Evolutionary conservation across 495 filamentous ascomycete species (phyloP).

Genomic region (Penicillium fimorum): DNA sequence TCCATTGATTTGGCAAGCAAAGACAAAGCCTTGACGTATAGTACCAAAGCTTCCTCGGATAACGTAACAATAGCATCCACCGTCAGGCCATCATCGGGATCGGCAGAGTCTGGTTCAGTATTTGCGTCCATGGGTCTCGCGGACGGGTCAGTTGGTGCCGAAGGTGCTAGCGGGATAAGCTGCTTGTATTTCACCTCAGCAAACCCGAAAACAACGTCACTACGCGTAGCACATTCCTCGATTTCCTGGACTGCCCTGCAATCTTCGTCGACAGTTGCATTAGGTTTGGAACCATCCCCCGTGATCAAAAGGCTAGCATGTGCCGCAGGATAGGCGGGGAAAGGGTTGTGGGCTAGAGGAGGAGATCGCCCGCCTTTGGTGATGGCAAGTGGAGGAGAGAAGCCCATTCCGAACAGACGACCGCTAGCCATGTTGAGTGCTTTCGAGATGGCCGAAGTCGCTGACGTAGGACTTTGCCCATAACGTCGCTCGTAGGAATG

Average conservation of each 20-base stretch:
- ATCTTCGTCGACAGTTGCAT: constrained; percentile 73
- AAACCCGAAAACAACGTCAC: constrained; percentile 94
- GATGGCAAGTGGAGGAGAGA: constrained; percentile 67
- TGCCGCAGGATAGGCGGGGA: constrained; percentile 79
- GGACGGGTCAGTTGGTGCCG: constrained; percentile 52
- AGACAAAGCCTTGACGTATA: constrained; percentile 91
- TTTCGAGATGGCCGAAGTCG: constrained; percentile 88
- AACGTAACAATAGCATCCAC: constrained; percentile 80
- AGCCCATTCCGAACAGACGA: constrained; percentile 73
- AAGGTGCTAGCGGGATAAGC: constrained; percentile 81
- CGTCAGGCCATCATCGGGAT: constrained; percentile 58
- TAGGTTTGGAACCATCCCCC: constrained; percentile 60
- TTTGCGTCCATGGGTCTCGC: constrained; percentile 29
- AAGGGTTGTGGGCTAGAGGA: constrained; percentile 74
- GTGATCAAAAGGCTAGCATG: constrained; percentile 59
- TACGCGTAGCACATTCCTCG: constrained; percentile 87
- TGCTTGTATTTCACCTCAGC: constrained; percentile 99
- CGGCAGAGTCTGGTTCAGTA: constrained; percentile 37
- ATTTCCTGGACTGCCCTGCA: constrained; percentile 71
- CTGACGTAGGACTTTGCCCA: constrained; percentile 71
- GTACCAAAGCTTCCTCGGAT: constrained; percentile 90
- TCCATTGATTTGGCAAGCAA: constrained; percentile 95
- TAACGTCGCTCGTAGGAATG: constrained; percentile 79
- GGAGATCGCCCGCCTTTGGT: constrained; percentile 67
- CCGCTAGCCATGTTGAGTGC: constrained; percentile 92